A percentile compares a stretch with the other conserved stretches of the same genome.
Evolutionary conservation across 257 asterid species (phyloP).

Genomic region (Petunia axillaris): DNA sequence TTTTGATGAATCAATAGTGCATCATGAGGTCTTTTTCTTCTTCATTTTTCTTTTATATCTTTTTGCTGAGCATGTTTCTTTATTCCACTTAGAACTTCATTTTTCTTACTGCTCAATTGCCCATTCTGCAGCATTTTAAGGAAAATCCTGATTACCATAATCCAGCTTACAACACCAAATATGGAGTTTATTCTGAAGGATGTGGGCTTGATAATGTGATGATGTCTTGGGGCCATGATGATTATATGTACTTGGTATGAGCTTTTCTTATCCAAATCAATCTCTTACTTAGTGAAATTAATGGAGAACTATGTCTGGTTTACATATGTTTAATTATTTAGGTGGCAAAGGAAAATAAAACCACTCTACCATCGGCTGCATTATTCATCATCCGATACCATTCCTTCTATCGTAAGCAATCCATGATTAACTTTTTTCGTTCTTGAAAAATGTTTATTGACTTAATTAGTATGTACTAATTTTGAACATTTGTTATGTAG

Average conservation of each 20-base stretch:
- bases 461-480: background rate
- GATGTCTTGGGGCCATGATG: conserved; percentile 65
- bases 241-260: conserved; percentile 54
- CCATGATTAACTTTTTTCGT: background rate
- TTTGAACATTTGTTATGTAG: conserved; percentile 28
- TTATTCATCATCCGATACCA: conserved; percentile 52
- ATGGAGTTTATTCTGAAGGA: conserved; percentile 46
- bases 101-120: background rate
- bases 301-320: background rate
- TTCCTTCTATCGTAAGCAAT: conserved; percentile 46
- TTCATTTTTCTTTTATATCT: too few species aligned
- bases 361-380: conserved; percentile 47
- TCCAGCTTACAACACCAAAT: conserved; percentile 44
- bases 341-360: conserved; percentile 53
- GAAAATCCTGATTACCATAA: conserved; percentile 36
- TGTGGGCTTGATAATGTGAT: conserved; percentile 49
- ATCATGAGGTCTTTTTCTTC: conserved; percentile 37
- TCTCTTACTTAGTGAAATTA: background rate
- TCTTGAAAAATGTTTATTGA: background rate
- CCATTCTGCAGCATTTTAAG: conserved; percentile 35
- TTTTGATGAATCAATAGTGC: conserved; percentile 50
- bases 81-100: background rate
- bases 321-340: conserved; percentile 18
- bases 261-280: background rate
- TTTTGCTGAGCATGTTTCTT: background rate